Evolutionary conservation across 352 stramenopile genomes (phyloP), one percentile per base, ranked within the genome.

Genomic region (Phytopythium cucurbitacearum): DNA sequence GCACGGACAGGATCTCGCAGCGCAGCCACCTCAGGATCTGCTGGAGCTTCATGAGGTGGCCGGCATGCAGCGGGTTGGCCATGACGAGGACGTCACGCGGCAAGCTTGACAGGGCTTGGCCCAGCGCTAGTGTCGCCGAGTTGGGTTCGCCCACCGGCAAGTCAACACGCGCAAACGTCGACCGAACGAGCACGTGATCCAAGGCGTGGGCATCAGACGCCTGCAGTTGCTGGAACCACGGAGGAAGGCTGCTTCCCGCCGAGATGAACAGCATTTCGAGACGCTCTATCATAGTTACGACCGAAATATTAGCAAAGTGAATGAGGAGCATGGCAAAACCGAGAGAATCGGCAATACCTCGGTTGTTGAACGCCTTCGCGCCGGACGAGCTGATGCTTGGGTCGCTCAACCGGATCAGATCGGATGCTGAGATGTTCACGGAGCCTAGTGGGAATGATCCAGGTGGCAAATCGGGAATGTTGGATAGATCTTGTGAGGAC

Each of bases 71-170:
- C 1, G 71, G 74, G 28, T 81, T 71, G 13, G 51, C 53, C 67
- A 80, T 80, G 32, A 44, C 60, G 55, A 69, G 75, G 10, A 83
- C 67, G 40, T 85, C 74, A 15, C 44, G 35, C 7, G 74, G 71
- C 7, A 83, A 51, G 15, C 11, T 59, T 32, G 45, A 48, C 15
- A 72, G 32, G 16, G 77, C 55, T n/a, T 38, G 55, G 15, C 69
- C 72, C 48, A 71, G 16, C 36, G 69, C 50, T 7, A 72, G 70
- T 38, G 64, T 37, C 36, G 68, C 51, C 15, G 60, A 39, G 35
- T 73, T 65, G 7, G 21, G 51, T 9, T 62, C 54, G n/a, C 45
- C 57, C 16, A 56, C 46, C 5, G 54, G 41, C 28, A 80, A 34
- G 13, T 16, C 60, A n/a, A 60, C 56, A 9, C 81, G 48, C 1